A percentile compares a stretch with the other conserved stretches of the same genome.
phyloP scores from a whole-genome alignment of 2,329 filamentous ascomycete genomes.

The Alternaria infectoria region DNA sequence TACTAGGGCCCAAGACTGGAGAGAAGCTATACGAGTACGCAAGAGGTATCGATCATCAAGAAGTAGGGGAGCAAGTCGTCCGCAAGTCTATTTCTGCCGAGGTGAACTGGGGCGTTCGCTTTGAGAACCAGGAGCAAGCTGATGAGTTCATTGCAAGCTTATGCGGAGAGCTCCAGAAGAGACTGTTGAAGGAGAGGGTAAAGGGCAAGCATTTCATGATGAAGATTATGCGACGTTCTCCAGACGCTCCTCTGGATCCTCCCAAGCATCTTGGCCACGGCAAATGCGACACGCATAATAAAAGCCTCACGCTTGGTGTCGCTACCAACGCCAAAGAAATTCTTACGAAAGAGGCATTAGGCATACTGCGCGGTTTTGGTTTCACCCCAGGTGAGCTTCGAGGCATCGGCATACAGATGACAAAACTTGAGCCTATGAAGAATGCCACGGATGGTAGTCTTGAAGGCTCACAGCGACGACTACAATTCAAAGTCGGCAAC shows the following conservation, averaged over 20 bases:
- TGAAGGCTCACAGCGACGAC: conserved; percentile 78
- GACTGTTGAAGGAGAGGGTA: conserved; percentile 81
- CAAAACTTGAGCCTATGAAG: conserved; percentile 84
- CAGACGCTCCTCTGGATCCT: conserved; percentile 87
- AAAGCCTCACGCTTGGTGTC: conserved; percentile 80
- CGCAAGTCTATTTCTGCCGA: conserved; percentile 97
- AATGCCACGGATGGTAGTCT: conserved; percentile 55
- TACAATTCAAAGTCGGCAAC: conserved; percentile 71
- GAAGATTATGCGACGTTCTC: conserved; percentile 89
- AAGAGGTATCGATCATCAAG: conserved; percentile 81
- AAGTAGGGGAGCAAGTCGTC: conserved; percentile 83
- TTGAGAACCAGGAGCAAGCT: conserved; percentile 88
- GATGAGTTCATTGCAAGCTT: conserved; percentile 89
- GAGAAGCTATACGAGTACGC: conserved; percentile 90
- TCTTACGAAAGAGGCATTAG: conserved; percentile 82
- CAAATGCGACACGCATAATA: conserved; percentile 93
- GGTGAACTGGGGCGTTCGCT: conserved; percentile 97
- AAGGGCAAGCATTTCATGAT: conserved; percentile 88
- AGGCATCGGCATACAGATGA: conserved; percentile 91
- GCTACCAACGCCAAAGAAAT: conserved; percentile 76
- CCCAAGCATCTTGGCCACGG: conserved; percentile 94
- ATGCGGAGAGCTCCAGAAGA: conserved; percentile 81
- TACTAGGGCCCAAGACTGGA: conserved; percentile 89
- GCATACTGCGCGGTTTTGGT: conserved; percentile 78
- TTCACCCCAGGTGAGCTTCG: conserved; percentile 93